phyloP scores from a whole-genome alignment of 192 early-diverging fungal genomes.

The Backusella tarrabulga region DNA sequence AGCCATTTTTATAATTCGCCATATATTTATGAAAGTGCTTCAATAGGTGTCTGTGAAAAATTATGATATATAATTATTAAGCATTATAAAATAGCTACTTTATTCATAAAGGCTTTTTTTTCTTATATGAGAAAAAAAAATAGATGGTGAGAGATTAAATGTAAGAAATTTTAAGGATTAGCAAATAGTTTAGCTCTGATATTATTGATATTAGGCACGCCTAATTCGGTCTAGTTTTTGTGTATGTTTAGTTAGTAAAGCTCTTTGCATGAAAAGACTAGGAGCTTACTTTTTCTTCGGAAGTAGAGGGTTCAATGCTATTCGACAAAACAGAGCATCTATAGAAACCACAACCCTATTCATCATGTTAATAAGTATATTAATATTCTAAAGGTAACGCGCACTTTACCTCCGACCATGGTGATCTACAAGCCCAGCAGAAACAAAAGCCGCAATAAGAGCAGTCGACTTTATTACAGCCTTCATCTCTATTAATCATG shows the following conservation, averaged over 20 bases:
- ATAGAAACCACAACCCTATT: constrained; percentile 55
- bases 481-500: constrained; percentile 65
- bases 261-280: background rate
- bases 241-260: background rate
- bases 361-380: background rate
- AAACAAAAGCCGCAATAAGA: constrained; percentile 61
- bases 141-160: background rate
- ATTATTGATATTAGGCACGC: constrained; percentile 53
- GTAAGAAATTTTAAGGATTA: background rate
- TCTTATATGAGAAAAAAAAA: background rate
- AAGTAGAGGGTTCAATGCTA: constrained; percentile 2
- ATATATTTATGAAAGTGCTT: background rate
- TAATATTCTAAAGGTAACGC: background rate
- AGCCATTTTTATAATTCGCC: background rate
- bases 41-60: background rate
- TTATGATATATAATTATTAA: background rate
- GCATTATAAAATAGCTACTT: background rate
- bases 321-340: constrained; percentile 10
- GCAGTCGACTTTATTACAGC: constrained; percentile 71
- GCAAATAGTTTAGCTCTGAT: background rate
- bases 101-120: background rate
- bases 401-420: constrained; percentile 48
- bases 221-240: constrained; percentile 51
- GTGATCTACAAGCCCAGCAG: constrained; percentile 59
- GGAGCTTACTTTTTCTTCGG: background rate